Evolutionary conservation across 257 asterid genomes (phyloP), one percentile per base, ranked within the genome.

Genomic region (Penstemon eatonii): DNA sequence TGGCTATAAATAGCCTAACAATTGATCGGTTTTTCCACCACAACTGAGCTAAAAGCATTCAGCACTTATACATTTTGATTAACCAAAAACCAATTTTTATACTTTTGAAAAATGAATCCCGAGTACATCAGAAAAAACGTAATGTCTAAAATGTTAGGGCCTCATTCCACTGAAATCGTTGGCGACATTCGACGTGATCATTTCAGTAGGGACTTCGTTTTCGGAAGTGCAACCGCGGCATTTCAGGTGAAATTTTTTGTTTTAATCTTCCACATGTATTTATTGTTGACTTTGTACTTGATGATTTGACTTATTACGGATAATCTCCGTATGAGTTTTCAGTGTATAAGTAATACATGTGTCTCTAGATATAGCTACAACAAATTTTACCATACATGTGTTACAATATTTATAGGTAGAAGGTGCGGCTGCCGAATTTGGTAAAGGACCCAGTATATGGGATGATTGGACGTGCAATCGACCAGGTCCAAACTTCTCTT

Each of bases 401-500:
- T 37, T 5, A 33, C 10, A 15, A 15, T 15, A 15, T 15, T 8
- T 39, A 59, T 37, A 59, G 64, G 37, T 10, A 6, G 64, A 59
- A 59, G 64, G 64, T 6, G 64, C 64, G 41, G 64, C 64, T 37
- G 46, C 4, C 5, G 12, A 39, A 39, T 1, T 7, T 59, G 64
- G 64, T 37, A 59, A 59, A 59, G 64, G 64, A 19, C 64, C 64
- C 12, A 59, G 43, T 59, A 2, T 37, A 12, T 59, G 64, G 64
- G 64, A 59, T 39, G 1, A 13, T 5, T 59, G 64, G 64, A 59
- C 64, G 8, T 33, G 39, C 7, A 15, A 59, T 10, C 13, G 38
- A 42, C 19, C 46, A 39, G 64, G 64, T 58, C 52, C 9, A 6
- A 0, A 46, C 10, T 46, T 9, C 12, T 1, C 33, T 25, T 25